A percentile compares a stretch with the other conserved stretches of the same genome.
Evolutionary conservation across 2,329 filamentous ascomycete genomes (phyloP).

Genomic region (Thyridium curvatum): DNA sequence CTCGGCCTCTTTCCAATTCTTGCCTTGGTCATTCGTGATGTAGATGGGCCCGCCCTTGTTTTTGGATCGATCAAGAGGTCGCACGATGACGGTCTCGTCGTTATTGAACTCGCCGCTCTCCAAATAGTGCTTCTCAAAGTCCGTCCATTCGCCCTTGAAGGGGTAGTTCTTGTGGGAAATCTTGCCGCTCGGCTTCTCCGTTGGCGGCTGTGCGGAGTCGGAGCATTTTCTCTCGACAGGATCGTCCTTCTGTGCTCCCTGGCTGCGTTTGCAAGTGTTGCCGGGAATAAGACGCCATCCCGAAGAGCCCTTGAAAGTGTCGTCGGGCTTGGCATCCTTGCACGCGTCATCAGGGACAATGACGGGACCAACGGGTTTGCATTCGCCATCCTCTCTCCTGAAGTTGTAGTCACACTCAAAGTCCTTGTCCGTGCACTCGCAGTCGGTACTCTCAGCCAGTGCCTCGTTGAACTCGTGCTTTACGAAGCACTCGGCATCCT

Average conservation of each 20-base stretch:
- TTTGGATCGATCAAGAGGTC: constrained; percentile 37
- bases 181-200: constrained; percentile 57
- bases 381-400: constrained; percentile 60
- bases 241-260: constrained; percentile 61
- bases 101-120: constrained; percentile 64
- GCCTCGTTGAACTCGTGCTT: constrained; percentile 80
- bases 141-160: constrained; percentile 53
- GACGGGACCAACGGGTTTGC: constrained; percentile 57
- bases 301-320: constrained; percentile 77
- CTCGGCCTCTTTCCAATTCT: constrained; percentile 62
- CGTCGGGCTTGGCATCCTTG: constrained; percentile 54
- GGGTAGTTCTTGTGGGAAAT: constrained; percentile 51
- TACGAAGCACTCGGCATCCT: constrained; percentile 82
- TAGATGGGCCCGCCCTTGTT: constrained; percentile 56
- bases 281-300: constrained; percentile 91
- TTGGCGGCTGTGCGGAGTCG: constrained; percentile 44
- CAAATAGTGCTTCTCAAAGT: constrained; percentile 63
- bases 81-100: constrained; percentile 67
- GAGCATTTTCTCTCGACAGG: constrained; percentile 71
- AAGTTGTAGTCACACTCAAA: constrained; percentile 99
- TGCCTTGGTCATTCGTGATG: constrained; percentile 81
- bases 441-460: constrained; percentile 61
- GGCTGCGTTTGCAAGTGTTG: constrained; percentile 60
- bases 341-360: constrained; percentile 67
- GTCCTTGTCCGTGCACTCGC: constrained; percentile 75